Base-by-base conservation (phyloP, 495 filamentous ascomycete genomes). In the Neurospora tetrasperma region DNA sequence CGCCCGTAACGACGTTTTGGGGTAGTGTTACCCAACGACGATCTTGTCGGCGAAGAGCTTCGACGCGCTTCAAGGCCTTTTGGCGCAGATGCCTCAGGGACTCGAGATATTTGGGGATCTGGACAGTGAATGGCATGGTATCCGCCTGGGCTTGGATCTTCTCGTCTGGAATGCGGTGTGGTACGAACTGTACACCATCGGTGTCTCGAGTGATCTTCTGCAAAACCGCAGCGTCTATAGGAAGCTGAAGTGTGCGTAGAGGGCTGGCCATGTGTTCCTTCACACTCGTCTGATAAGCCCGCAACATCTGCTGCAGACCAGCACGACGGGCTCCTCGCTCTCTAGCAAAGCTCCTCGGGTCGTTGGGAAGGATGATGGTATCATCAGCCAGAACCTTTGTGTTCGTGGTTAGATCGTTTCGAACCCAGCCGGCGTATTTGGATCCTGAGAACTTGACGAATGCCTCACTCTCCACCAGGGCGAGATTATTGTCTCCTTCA, bases 261-360 rank as follows among this genome's bases (percentile, higher is more conserved):
- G 76, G 80, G 1, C 75, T 75, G 43, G 78, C 75, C 44, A 76
- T 70, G 6, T 70, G 69, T 46, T 76, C 74, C 69, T 81, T 73
- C 12, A 72, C 70, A 71, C 38, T 77, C 5, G 62, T 71, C 6
- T 71, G 71, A 20, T 80, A 77, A 14, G 70, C 40, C 16, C 81
- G 82, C 20, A 85, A 76, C 54, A 78, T 78, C 35, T 79, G 78
- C 46, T 84, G 82, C 27, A 85, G 75, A 16, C 79, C 83, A 5
- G 81, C 83, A 43, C 84, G 79, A 23, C 80, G 78, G 75, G 80
- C 81, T 6, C 82, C 84, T 46, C 80, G 81, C 59, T 79, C 74
- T 10, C 23, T 62, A 27, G 76, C 79, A 69, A 73, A 79, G 42
- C 23, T 72, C 6, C 38, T 9, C 12, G 72, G 42, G 42, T 66